Conservation (phyloP, 2,329 filamentous ascomycete species). For the Beauveria varroae region DNA sequence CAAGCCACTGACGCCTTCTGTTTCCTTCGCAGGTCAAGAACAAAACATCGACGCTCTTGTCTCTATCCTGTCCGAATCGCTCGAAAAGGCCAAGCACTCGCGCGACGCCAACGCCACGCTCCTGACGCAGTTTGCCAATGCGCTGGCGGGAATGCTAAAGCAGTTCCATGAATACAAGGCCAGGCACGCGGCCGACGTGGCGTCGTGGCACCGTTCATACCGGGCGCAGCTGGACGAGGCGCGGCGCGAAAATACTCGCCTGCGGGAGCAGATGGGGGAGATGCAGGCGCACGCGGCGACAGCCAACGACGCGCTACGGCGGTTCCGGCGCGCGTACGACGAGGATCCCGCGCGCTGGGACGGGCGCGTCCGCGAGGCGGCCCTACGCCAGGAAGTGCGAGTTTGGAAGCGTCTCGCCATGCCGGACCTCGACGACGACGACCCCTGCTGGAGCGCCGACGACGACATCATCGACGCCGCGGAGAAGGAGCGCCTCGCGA, state of each 20-base stretch:
- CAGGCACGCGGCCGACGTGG: constrained; percentile 53
- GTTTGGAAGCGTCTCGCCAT: constrained; percentile 63
- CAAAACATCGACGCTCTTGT: constrained; percentile 54
- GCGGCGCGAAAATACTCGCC: constrained; percentile 53
- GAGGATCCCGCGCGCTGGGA: constrained; percentile 49
- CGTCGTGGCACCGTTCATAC: constrained; percentile 59
- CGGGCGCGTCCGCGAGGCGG: constrained; percentile 43
- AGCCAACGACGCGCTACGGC: constrained; percentile 50
- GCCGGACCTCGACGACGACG: constrained; percentile 51
- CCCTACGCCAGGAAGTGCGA: constrained; percentile 49
- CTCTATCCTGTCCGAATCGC: constrained; percentile 52
- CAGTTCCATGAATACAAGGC: constrained; percentile 61
- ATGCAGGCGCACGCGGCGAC: constrained; percentile 54
- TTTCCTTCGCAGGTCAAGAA: constrained; percentile 40
- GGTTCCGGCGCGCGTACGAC: constrained; percentile 49
- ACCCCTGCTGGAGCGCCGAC: constrained; percentile 56
- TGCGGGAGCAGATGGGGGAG: constrained; percentile 60
- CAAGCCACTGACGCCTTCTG: background rate
- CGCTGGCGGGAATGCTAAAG: constrained; percentile 49
- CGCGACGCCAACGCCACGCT: constrained; percentile 54
- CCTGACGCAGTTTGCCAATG: constrained; percentile 50
- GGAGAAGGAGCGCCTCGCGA: constrained; percentile 49
- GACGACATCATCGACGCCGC: constrained; percentile 55
- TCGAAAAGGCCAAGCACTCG: constrained; percentile 53
- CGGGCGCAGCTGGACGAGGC: constrained; percentile 56